A percentile compares a stretch with the other conserved stretches of the same genome.
phyloP scores from a whole-genome alignment of 2,329 filamentous ascomycete genomes.

The Zasmidium angulare region DNA sequence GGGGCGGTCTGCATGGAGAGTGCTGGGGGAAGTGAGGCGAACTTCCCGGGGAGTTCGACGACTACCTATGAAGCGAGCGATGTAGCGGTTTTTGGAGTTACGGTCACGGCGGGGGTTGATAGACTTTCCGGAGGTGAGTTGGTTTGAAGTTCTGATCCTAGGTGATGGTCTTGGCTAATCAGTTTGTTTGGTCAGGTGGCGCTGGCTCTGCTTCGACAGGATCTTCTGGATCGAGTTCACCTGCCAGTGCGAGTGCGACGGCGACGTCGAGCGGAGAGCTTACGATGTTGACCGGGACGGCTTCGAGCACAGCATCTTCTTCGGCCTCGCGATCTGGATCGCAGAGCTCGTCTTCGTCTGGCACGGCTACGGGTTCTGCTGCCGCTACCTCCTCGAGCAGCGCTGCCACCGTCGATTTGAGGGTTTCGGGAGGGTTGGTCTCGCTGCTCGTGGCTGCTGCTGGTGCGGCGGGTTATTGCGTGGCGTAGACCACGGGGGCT shows the following conservation, averaged over 20 bases:
- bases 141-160: background rate
- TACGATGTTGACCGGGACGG: background rate
- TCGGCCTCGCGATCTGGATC: background rate
- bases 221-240: background rate
- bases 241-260: background rate
- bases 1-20: conserved; percentile 18
- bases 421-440: background rate
- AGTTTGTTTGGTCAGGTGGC: background rate
- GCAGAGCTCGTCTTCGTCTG: background rate
- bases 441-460: background rate
- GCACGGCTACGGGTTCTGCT: background rate
- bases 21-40: conserved; percentile 17
- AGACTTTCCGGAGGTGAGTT: conserved; percentile 9
- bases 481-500: background rate
- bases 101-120: conserved; percentile 17
- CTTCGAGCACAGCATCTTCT: background rate
- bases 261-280: background rate
- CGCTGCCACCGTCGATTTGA: background rate
- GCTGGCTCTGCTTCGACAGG: background rate
- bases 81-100: conserved; percentile 16
- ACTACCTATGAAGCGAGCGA: conserved; percentile 16
- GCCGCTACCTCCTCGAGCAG: conserved; percentile 1
- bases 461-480: background rate
- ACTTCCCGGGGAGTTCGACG: conserved; percentile 21
- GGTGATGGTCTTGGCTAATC: background rate